Percentiles rank a stretch among this genome's conserved stretches.
Evolutionary conservation across 768 basidiomycete species (phyloP).

Genomic region (Lactarius deliciosus): DNA sequence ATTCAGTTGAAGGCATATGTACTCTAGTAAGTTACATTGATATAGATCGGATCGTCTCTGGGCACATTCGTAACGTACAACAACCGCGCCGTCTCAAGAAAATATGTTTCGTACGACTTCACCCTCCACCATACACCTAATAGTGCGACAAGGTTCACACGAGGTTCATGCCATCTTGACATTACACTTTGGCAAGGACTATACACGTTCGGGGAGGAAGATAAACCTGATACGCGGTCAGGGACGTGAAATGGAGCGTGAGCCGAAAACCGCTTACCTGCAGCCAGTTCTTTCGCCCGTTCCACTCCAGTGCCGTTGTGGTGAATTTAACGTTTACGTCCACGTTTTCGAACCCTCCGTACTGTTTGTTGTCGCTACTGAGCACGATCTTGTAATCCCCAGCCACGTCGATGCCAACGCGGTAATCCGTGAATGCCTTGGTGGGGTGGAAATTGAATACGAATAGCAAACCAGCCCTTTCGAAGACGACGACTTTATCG

Average conservation of each 20-base stretch:
- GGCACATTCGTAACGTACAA: conserved; percentile 6
- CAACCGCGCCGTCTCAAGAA: conserved; percentile 11
- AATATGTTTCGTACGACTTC: neutral
- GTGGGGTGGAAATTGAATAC: conserved; percentile 96
- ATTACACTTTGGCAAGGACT: conserved; percentile 51
- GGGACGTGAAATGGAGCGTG: conserved; percentile 5
- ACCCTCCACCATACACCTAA: neutral
- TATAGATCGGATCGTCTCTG: conserved; percentile 13
- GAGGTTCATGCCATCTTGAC: neutral
- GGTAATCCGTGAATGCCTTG: conserved; percentile 90
- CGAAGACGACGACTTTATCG: conserved; percentile 93
- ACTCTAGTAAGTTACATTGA: conserved; percentile 8
- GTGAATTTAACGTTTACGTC: conserved; percentile 60
- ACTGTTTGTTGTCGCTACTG: conserved; percentile 80
- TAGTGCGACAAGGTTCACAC: neutral
- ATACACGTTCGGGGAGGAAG: conserved; percentile 66
- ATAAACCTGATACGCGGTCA: conserved; percentile 52
- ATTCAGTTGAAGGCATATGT: conserved; percentile 23
- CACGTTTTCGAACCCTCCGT: conserved; percentile 89
- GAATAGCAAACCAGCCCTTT: conserved; percentile 91
- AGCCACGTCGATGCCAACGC: conserved; percentile 81
- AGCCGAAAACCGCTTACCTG: conserved; percentile 54
- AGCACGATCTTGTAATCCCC: conserved; percentile 85
- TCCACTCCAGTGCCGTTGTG: conserved; percentile 90
- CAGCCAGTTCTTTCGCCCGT: conserved; percentile 84